Percentiles rank a stretch among this genome's conserved stretches.
Conservation (phyloP, 2,329 filamentous ascomycete species). For the Triangularia verruculosa region DNA sequence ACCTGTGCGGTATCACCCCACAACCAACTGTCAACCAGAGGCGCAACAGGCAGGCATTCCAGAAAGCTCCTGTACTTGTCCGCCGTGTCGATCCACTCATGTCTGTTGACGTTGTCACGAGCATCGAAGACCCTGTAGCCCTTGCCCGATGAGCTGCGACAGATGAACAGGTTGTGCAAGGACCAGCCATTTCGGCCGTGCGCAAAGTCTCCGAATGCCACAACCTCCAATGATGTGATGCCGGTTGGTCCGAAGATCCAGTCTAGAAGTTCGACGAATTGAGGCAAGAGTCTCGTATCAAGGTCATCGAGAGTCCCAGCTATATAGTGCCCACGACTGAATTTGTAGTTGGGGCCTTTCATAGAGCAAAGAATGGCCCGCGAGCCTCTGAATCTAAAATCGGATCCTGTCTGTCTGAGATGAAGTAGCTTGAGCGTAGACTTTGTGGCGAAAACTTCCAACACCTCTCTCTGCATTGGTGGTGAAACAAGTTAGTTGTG, state of each 20-base stretch:
- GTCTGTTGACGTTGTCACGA: neutral
- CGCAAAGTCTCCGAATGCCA: conserved; percentile 13
- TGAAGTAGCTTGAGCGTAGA: conserved; percentile 4
- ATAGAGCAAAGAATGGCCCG: neutral
- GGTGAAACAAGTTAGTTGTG: neutral
- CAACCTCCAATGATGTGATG: conserved; percentile 6
- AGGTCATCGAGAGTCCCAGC: too few species aligned
- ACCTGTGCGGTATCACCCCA: too few species aligned
- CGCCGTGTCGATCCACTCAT: conserved; percentile 1
- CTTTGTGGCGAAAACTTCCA: neutral
- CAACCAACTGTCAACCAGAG: neutral
- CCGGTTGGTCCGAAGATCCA: conserved; percentile 9
- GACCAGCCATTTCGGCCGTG: neutral
- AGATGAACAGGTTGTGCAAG: conserved; percentile 12
- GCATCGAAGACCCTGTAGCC: conserved; percentile 6
- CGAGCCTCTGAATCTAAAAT: neutral
- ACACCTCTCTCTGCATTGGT: neutral
- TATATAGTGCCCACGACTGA: neutral
- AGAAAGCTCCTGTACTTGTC: neutral
- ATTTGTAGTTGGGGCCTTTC: neutral
- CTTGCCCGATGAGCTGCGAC: neutral
- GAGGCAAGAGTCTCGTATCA: neutral
- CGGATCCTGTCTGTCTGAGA: conserved; percentile 7
- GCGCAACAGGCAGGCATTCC: neutral
- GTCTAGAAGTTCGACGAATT: neutral